These are phyloP conservation scores for Grammothele lineata DNA, from an alignment of 768 basidiomycete species.

Conservation along the genomic window DNA sequence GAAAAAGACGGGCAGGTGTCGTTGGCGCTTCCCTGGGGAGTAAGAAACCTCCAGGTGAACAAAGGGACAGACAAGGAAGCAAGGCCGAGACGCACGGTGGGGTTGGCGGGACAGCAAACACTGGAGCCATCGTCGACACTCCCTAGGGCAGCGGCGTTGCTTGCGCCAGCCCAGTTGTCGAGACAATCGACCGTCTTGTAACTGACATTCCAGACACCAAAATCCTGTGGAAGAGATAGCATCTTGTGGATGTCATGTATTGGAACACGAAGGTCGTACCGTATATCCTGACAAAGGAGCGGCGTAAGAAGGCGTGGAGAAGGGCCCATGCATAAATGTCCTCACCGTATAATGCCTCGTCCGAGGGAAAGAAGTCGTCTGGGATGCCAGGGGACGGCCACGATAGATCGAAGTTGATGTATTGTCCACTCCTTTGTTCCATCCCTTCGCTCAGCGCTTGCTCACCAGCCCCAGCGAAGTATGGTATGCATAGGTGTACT, in stretches of 20 bases:
- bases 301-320: no score
- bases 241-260: no score
- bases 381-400: constrained; percentile 70
- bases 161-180: constrained; percentile 58
- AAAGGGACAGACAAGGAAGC: no score
- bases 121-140: constrained; percentile 55
- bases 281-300: constrained; percentile 23
- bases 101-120: constrained; percentile 72
- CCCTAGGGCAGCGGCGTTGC: constrained; percentile 58
- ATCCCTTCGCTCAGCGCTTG: not conserved
- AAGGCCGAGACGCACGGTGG: constrained; percentile 40
- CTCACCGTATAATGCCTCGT: constrained; percentile 60
- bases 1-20: constrained; percentile 23
- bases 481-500: constrained; percentile 22
- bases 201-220: constrained; percentile 82
- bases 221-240: constrained; percentile 42
- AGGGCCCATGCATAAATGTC: no score
- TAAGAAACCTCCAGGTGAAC: no score
- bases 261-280: no score
- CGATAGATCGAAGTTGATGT: constrained; percentile 80
- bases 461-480: not conserved
- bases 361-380: constrained; percentile 69
- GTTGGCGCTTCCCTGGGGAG: constrained; percentile 35
- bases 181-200: constrained; percentile 64
- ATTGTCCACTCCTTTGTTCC: constrained; percentile 52